Evolutionary conservation across 768 basidiomycete genomes (phyloP), one percentile per base, ranked within the genome.

Genomic region (Tricholoma flavovirens): DNA sequence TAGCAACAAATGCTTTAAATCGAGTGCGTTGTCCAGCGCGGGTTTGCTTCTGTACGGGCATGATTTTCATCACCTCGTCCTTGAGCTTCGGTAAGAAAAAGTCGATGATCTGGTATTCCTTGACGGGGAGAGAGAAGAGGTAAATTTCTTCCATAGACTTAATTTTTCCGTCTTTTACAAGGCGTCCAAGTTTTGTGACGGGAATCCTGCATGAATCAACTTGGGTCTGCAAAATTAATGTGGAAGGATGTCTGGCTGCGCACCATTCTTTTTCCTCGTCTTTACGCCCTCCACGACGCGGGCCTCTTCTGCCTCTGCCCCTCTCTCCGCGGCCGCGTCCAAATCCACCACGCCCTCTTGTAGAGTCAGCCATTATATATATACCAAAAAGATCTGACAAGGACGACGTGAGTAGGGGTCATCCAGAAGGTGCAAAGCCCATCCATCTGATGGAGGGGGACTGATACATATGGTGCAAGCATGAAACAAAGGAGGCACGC

Each of bases 231-330:
- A 33, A 11, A 48, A 10, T 17, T 15, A 48, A 45, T 24, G 15
- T 17, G 15, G 12, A 14, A 33, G 38, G 57, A 21, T 17, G 15
- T 17, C 43, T 1, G 30, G 57, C 79, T 51, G 61, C 73, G 73
- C 72, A 97, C 96, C 97, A 98, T 74, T 98, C 97, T 82, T 98
- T 98, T 78, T 98, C 97, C 74, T 98, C 97, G 69, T 99, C 97
- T 82, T 97, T 98, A 81, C 93, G 93, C 57, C 91, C 92, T 56
- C 96, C 97, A 64, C 96, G 89, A 66, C 97, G 88, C 64, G 93
- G 90, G 50, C 95, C 89, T 58, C 91, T 83, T 54, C 92, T 84
- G 55, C 92, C 90, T 64, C 93, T 85, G 60, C 93, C 90, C 60
- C 92, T 85, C 61, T 91, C 93, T 69, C 95, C 94, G 66, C 95